Percentiles rank a stretch among this genome's conserved stretches.
Conservation (phyloP, 768 basidiomycete genomes). For the Leccinum obscurum region DNA sequence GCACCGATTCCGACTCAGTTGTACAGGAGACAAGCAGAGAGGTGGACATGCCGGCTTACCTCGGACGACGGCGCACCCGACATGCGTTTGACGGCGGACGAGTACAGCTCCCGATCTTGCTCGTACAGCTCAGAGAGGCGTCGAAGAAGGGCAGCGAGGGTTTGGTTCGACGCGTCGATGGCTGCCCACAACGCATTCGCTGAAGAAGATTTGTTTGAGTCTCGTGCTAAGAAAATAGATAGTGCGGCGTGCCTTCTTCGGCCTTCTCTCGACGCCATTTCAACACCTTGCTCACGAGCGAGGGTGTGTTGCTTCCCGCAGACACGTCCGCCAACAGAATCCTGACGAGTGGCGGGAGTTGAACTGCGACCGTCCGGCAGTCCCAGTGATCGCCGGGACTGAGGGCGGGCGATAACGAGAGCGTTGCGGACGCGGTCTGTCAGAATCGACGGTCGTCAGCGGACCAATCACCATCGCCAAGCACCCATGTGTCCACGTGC, state of each 20-base stretch:
- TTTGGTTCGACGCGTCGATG: slow-evolving; percentile 61
- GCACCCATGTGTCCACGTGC: slow-evolving; percentile 1
- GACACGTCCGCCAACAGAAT: slow-evolving; percentile 95
- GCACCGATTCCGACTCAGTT: neutral
- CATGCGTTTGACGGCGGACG: slow-evolving; percentile 59
- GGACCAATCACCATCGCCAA: neutral
- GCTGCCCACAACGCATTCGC: slow-evolving; percentile 66
- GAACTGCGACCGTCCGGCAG: slow-evolving; percentile 63
- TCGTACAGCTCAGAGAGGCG: slow-evolving; percentile 51
- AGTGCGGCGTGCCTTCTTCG: slow-evolving; percentile 45
- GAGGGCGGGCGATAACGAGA: slow-evolving; percentile 52
- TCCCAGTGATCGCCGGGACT: slow-evolving; percentile 68
- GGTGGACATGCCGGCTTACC: slow-evolving; percentile 43
- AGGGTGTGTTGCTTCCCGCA: slow-evolving; percentile 94
- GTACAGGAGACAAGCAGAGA: neutral
- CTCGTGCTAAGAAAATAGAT: neutral
- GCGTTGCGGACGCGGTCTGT: slow-evolving; percentile 16
- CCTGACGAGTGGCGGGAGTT: slow-evolving; percentile 79
- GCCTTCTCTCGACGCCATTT: slow-evolving; percentile 78
- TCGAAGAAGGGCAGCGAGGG: slow-evolving; percentile 52
- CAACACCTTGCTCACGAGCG: slow-evolving; percentile 87
- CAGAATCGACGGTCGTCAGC: neutral
- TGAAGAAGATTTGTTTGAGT: slow-evolving; percentile 24
- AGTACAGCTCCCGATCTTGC: slow-evolving; percentile 50
- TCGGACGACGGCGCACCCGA: slow-evolving; percentile 51